Conservation (phyloP, 169 alveolate species). For the Plasmodium vinckei region DNA sequence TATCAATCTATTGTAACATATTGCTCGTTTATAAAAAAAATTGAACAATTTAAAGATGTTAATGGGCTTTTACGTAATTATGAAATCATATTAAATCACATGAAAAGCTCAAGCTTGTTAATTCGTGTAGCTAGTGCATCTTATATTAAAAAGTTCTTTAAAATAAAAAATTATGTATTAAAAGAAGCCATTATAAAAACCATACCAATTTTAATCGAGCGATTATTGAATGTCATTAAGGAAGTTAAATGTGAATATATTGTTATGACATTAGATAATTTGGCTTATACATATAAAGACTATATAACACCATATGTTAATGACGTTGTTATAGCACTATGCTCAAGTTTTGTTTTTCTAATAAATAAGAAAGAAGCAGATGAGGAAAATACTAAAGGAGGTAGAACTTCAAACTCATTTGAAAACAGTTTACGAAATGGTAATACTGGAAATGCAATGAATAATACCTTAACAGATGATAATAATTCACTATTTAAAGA, state of each 20-base stretch:
- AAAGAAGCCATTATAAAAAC: conserved; percentile 49
- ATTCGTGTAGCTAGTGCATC: conserved; percentile 74
- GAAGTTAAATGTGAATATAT: conserved; percentile 69
- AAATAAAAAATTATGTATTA: conserved; percentile 48
- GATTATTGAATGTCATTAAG: conserved; percentile 51
- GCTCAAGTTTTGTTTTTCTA: conserved; percentile 52
- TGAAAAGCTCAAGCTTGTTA: conserved; percentile 37
- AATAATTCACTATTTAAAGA: conserved; percentile 9
- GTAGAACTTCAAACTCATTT: conserved; percentile 7
- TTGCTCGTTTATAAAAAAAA: conserved; percentile 49
- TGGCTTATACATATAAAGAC: conserved; percentile 64
- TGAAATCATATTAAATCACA: conserved; percentile 54
- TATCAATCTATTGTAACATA: conserved; percentile 73
- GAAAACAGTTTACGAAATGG: conserved; percentile 23
- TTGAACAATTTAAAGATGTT: conserved; percentile 33
- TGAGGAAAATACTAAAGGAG: conserved; percentile 7
- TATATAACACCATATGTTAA: conserved; percentile 68
- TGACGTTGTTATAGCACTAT: conserved; percentile 51
- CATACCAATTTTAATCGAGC: conserved; percentile 55
- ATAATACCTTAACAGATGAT: background rate
- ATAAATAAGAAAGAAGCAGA: conserved; percentile 54
- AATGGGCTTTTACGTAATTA: conserved; percentile 36
- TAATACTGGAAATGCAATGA: background rate
- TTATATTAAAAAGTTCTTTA: conserved; percentile 57
- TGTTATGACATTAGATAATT: conserved; percentile 71